Base-by-base conservation (phyloP, 805 yeast genomes). In the Kazachstania bromeliacearum region DNA sequence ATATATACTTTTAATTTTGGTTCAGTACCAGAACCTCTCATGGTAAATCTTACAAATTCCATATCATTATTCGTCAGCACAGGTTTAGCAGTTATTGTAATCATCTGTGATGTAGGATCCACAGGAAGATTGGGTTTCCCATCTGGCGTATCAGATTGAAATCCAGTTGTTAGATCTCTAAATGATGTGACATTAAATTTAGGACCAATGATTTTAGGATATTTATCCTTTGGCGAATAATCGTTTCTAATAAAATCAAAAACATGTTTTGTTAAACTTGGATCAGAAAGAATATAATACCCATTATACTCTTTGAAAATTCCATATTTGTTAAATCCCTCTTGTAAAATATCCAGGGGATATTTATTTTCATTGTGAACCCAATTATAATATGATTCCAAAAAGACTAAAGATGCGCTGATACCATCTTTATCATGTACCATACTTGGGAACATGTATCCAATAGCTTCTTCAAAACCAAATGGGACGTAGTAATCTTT, bases 21-120 rank as follows among this genome's bases (percentile, higher is more conserved):
- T 57, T 89, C 98, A 0, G 98, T 89, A 8, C 98, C 98, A 3
- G 95, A 85, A 0, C 96, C 96, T 36, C 98, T 70, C 34, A 84
- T 77, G 0, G 97, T 88, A 52, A 88, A 78, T 24, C 94, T 62
- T 2, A 85, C 76, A 15, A 44, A 45, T 28, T 66, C 71, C 6
- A 10, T 4, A 2, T 50, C 57, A 4, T 41, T 33, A 2, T 39
- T 42, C 2, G 44, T 40, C 3, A 3, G 22, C 13, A 4, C 22
- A 6, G 55, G 48, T 19, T 42, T 44, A 16, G 85, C 60, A 17
- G 59, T 57, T 1, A 71, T 79, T 0, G 96, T 87, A 44, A 89
- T 77, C 96, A 92, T 92, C 47, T 92, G 94, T 0, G 95, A 75
- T 1, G 64, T 50, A 0, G 78, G 55, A 41, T 88, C 94, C 2